A percentile compares a stretch with the other conserved stretches of the same genome.
Evolutionary conservation across 2,329 filamentous ascomycete genomes (phyloP).

Genomic region (Fusarium sp.): DNA sequence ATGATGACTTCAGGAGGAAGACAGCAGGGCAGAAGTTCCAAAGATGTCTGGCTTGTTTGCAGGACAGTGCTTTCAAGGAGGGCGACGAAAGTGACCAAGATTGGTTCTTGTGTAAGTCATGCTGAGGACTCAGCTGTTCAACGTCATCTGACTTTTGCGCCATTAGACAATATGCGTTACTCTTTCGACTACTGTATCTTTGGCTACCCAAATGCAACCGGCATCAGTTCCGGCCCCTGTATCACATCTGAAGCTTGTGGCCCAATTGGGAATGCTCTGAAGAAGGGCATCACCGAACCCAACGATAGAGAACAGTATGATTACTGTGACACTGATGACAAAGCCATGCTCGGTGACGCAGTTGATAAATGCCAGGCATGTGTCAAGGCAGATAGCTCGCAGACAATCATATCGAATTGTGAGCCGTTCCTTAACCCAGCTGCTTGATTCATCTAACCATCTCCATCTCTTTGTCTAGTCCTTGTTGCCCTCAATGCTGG

Average conservation of each 20-base stretch:
- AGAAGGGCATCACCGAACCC: conserved; percentile 52
- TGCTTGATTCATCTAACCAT: conserved; percentile 1
- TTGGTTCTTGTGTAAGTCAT: conserved; percentile 66
- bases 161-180: conserved; percentile 64
- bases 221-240: conserved; percentile 59
- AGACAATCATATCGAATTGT: conserved; percentile 63
- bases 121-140: neutral
- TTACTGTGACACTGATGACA: conserved; percentile 58
- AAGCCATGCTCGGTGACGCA: conserved; percentile 46
- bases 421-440: conserved; percentile 25
- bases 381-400: conserved; percentile 54
- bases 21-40: conserved; percentile 58
- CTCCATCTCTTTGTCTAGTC: conserved; percentile 46
- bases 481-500: conserved; percentile 63
- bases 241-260: conserved; percentile 63
- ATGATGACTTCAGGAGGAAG: conserved; percentile 54
- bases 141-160: neutral
- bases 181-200: conserved; percentile 64
- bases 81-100: conserved; percentile 62
- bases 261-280: conserved; percentile 53
- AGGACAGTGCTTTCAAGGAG: conserved; percentile 60
- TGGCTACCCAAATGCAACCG: conserved; percentile 60
- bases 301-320: conserved; percentile 51
- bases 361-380: conserved; percentile 59
- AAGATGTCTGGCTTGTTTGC: conserved; percentile 62